Percentiles rank a stretch among this genome's conserved stretches.
Evolutionary conservation across 2,329 filamentous ascomycete species (phyloP).

Genomic region (Nannizzia gypsea): DNA sequence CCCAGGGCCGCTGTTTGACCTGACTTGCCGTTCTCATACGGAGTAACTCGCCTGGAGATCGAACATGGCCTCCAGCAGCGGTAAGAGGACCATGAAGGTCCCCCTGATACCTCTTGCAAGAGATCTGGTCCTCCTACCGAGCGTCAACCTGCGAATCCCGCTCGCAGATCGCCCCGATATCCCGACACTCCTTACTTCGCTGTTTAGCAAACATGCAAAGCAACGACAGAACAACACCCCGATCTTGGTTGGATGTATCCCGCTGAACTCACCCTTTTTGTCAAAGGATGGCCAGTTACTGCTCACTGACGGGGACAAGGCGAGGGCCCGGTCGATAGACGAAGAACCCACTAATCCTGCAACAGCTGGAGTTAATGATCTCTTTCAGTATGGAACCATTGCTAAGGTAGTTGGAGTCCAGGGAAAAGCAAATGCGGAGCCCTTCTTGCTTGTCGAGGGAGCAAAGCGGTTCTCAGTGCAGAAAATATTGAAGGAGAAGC

Average conservation of each 20-base stretch:
- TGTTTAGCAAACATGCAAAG: slow-evolving; percentile 62
- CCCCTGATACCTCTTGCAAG: slow-evolving; percentile 74
- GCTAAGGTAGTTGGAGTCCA: slow-evolving; percentile 69
- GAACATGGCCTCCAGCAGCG: slow-evolving; percentile 1
- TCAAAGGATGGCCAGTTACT: slow-evolving; percentile 64
- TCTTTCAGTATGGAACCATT: slow-evolving; percentile 73
- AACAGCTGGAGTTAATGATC: slow-evolving; percentile 54
- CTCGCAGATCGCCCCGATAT: slow-evolving; percentile 78
- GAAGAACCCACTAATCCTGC: slow-evolving; percentile 44
- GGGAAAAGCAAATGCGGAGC: slow-evolving; percentile 60
- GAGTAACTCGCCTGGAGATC: no score
- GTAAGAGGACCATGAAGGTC: slow-evolving; percentile 33
- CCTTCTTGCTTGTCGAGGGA: slow-evolving; percentile 78
- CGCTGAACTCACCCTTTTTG: slow-evolving; percentile 63
- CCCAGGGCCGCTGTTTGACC: background rate
- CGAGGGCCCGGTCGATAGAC: slow-evolving; percentile 34
- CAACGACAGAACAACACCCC: slow-evolving; percentile 49
- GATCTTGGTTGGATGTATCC: slow-evolving; percentile 77
- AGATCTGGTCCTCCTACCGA: slow-evolving; percentile 72
- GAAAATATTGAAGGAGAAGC: slow-evolving; percentile 61
- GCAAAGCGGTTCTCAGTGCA: slow-evolving; percentile 64
- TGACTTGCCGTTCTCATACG: background rate
- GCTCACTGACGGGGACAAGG: slow-evolving; percentile 51
- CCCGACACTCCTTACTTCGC: slow-evolving; percentile 70
- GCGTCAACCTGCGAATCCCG: slow-evolving; percentile 71